A percentile compares a stretch with the other conserved stretches of the same genome.
Conservation (phyloP, 2,329 filamentous ascomycete genomes). For the Calonectria hongkongensis region DNA sequence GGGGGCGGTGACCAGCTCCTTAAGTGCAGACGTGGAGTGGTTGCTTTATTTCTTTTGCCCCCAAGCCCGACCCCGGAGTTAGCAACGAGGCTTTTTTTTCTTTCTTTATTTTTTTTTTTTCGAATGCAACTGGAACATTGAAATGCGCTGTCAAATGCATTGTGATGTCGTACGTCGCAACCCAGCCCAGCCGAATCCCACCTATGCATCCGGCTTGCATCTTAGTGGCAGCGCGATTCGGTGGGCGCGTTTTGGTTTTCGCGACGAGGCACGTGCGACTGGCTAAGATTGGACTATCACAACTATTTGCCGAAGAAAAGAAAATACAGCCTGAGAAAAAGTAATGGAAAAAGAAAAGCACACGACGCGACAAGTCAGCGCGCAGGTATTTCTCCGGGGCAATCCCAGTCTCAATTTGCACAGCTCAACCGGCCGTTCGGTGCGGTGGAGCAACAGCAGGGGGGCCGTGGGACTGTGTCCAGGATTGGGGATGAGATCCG, state of each 20-base stretch:
- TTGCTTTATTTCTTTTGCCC: no score
- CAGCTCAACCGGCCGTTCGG: conserved; percentile 53
- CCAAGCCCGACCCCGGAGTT: not conserved
- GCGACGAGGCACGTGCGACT: conserved; percentile 7
- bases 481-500: conserved; percentile 53
- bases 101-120: no score
- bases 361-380: conserved; percentile 32
- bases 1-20: conserved; percentile 20
- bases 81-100: not conserved
- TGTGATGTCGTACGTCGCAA: conserved; percentile 14
- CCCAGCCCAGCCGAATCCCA: conserved; percentile 10
- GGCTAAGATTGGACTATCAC: not conserved
- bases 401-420: conserved; percentile 48
- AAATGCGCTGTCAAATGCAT: conserved; percentile 25
- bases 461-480: conserved; percentile 36
- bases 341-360: not conserved
- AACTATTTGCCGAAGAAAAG: conserved; percentile 17
- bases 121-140: conserved; percentile 27
- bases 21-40: no score
- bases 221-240: not conserved
- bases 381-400: conserved; percentile 35
- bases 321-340: not conserved
- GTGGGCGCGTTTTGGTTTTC: not conserved
- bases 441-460: conserved; percentile 47
- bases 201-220: not conserved